Base-by-base conservation (phyloP, 306 rosid genomes). In the Castanea sativa region DNA sequence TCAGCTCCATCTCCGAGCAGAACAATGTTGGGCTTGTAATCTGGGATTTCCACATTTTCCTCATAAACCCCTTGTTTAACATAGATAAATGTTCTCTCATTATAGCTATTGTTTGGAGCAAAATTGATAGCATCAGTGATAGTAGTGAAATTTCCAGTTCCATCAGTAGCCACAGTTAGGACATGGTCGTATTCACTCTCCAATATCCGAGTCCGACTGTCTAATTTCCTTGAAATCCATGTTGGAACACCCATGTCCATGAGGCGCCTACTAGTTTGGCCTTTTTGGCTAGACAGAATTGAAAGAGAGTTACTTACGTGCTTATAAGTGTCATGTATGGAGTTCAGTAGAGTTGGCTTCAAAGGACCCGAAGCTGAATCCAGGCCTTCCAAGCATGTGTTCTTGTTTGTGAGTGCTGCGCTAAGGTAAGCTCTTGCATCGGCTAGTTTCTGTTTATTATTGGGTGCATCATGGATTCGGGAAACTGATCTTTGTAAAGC, bases 361-460 rank as follows among this genome's bases (percentile, higher is more conserved):
- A 88, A 69, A 45, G 92, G 81, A 68, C 97, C 97, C 1, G 94
- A 85, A 25, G 92, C 89, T 35, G 92, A 85, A 23, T 88, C 92
- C 33, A 93, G 83, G 27, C 97, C 94, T 83, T 93, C 97, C 73
- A 93, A 55, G 73, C 98, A 93, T 9, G 98, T 93, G 90, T 90
- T 82, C 83, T 91, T 91, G 91, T 93, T 93, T 49, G 98, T 91
- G 13, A 93, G 79, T 20, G 98, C 89, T 73, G 97, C 98, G 80
- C 98, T 93, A 8, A 93, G 94, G 59, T 87, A 93, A 8, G 89
- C 72, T 82, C 85, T 87, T 11, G 98, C 92, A 80, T 89, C 89
- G 16, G 61, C 79, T 8, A 89, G 49, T 29, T 86, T 83, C 57
- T 33, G 76, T 0, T 78, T 27, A 21, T 80, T 25, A 27, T 79